Conservation (phyloP, 1,284 basidiomycete genomes). For the Volvariella surrecta region DNA sequence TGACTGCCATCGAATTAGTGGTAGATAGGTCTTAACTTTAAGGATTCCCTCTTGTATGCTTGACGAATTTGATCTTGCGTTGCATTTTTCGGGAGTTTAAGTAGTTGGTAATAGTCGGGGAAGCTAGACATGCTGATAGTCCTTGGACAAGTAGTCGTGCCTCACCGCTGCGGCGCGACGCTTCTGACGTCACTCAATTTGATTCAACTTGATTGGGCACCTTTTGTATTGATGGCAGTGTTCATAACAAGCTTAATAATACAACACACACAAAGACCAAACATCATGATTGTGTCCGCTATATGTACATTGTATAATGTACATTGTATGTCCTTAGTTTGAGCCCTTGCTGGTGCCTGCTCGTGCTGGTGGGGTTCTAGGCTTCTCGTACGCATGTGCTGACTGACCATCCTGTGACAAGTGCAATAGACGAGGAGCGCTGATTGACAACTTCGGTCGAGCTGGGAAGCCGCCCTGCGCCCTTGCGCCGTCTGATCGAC, state of each 20-base stretch:
- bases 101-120: conserved; percentile 69
- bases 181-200: too few species aligned
- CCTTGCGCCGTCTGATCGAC: too few species aligned
- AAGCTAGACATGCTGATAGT: conserved; percentile 43
- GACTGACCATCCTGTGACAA: conserved; percentile 18
- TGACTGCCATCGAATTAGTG: background rate
- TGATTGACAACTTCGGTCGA: conserved; percentile 15
- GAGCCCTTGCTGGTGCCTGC: too few species aligned
- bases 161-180: too few species aligned
- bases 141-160: too few species aligned
- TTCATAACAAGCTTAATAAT: too few species aligned
- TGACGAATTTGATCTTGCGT: conserved; percentile 68
- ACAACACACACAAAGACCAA: background rate
- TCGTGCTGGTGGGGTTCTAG: conserved; percentile 30
- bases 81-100: conserved; percentile 50
- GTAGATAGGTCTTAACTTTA: conserved; percentile 31
- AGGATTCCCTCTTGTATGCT: conserved; percentile 79
- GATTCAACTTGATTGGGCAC: too few species aligned
- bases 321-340: too few species aligned
- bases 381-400: conserved; percentile 32
- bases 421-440: conserved; percentile 19
- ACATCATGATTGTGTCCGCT: background rate
- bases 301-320: too few species aligned
- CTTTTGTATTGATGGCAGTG: too few species aligned
- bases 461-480: background rate